Conservation (phyloP, 2,329 filamentous ascomycete species). For the Thyridium curvatum region DNA sequence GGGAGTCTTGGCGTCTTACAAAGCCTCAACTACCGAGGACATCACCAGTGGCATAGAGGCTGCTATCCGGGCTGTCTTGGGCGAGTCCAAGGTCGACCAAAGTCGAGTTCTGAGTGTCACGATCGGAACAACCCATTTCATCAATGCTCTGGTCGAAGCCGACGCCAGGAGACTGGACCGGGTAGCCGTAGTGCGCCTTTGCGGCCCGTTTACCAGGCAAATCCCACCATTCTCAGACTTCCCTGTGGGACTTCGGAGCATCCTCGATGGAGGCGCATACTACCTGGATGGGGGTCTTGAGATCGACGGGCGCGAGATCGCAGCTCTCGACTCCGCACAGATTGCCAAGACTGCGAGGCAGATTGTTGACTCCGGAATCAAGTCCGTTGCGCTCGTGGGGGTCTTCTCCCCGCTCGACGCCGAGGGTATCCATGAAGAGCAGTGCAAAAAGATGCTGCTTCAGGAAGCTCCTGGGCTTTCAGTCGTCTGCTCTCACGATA, state of each 20-base stretch:
- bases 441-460: conserved; percentile 18
- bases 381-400: conserved; percentile 33
- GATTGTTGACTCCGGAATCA: conserved; percentile 29
- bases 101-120: conserved; percentile 36
- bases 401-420: conserved; percentile 40
- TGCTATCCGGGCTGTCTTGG: conserved; percentile 32
- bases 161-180: conserved; percentile 33
- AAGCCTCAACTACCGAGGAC: conserved; percentile 40
- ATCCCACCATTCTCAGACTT: conserved; percentile 40
- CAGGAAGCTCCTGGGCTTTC: conserved; percentile 18
- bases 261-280: conserved; percentile 32
- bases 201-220: conserved; percentile 35
- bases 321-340: conserved; percentile 26
- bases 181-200: conserved; percentile 39
- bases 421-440: conserved; percentile 30
- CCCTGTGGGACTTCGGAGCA: conserved; percentile 27
- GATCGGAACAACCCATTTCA: conserved; percentile 44
- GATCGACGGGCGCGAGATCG: conserved; percentile 40
- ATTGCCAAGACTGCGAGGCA: conserved; percentile 23
- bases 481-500: conserved; percentile 35
- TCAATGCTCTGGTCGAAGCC: conserved; percentile 41
- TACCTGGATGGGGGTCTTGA: conserved; percentile 40
- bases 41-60: conserved; percentile 41
- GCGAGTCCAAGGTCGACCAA: conserved; percentile 7
- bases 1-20: conserved; percentile 39